These are phyloP conservation scores for Talaromyces verruculosus DNA, from an alignment of 2,329 filamentous ascomycete genomes.

Conservation along the genomic window DNA sequence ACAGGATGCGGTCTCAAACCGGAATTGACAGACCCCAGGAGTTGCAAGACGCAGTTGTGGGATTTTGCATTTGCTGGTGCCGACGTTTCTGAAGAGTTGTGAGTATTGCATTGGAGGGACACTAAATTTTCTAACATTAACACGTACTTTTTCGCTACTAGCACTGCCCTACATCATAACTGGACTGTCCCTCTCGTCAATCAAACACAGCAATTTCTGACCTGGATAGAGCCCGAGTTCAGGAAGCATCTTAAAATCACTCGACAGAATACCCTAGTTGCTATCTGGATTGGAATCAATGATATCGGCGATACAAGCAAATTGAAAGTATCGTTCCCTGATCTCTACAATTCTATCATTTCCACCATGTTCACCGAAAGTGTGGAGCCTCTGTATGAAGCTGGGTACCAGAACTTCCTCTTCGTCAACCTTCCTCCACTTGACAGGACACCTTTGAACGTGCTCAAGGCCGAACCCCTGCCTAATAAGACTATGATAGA, in stretches of 20 bases:
- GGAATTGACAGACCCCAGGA: not conserved
- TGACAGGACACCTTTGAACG: not conserved
- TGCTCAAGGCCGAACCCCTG: not conserved
- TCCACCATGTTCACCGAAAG: not conserved
- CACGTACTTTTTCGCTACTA: constrained; percentile 18
- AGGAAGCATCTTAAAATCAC: constrained; percentile 30
- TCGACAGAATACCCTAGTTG: not conserved
- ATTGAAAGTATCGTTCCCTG: not conserved
- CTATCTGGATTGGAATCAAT: not conserved
- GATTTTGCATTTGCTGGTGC: not conserved
- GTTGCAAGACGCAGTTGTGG: not conserved
- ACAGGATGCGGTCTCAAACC: not conserved
- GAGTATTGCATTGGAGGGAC: not conserved
- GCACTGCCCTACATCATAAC: constrained; percentile 53
- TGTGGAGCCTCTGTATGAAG: not conserved
- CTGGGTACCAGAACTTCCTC: not conserved
- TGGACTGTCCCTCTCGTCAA: constrained; percentile 52
- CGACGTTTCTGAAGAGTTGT: not conserved
- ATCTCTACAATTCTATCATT: not conserved
- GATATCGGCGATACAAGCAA: not conserved
- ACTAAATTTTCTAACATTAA: not conserved
- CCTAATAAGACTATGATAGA: not conserved
- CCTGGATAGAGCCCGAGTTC: constrained; percentile 48
- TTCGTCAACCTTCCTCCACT: not conserved
- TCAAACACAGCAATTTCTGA: constrained; percentile 52